phyloP scores from a whole-genome alignment of 768 basidiomycete genomes.

The Auricularia sp. region DNA sequence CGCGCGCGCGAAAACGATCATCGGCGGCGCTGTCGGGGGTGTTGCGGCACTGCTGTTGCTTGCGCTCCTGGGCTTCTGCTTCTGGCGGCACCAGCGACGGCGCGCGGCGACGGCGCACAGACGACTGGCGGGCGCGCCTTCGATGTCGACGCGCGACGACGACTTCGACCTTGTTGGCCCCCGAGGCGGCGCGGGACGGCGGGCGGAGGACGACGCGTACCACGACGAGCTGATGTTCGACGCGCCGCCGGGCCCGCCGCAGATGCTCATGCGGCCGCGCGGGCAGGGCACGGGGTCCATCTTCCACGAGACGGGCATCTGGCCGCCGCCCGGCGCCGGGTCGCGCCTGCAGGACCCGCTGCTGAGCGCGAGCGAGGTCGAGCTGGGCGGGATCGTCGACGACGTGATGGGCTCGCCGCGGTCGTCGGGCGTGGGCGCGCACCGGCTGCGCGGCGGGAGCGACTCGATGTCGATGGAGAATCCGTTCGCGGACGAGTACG shows the following conservation, averaged over 20 bases:
- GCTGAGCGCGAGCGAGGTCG: constrained; percentile 3
- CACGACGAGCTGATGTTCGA: not conserved
- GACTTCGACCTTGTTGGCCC: not conserved
- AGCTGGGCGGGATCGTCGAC: constrained; percentile 3
- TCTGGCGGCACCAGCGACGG: not conserved
- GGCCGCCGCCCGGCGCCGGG: constrained; percentile 4
- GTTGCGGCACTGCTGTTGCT: not conserved
- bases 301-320: constrained; percentile 4
- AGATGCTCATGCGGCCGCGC: constrained; percentile 3
- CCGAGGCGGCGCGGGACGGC: not conserved
- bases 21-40: not conserved
- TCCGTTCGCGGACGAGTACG: not conserved
- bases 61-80: not conserved
- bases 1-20: not conserved
- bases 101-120: not conserved
- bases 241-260: not conserved
- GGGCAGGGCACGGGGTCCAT: not conserved
- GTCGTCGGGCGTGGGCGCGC: not conserved
- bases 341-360: constrained; percentile 3
- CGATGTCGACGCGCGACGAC: not conserved
- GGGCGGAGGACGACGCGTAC: not conserved
- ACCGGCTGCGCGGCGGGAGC: not conserved
- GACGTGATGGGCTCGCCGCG: constrained; percentile 4
- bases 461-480: not conserved
- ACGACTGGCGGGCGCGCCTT: not conserved